These are phyloP conservation scores for Aspergillus sp. DNA, from an alignment of 2,329 filamentous ascomycete genomes.

Conservation along the genomic window DNA sequence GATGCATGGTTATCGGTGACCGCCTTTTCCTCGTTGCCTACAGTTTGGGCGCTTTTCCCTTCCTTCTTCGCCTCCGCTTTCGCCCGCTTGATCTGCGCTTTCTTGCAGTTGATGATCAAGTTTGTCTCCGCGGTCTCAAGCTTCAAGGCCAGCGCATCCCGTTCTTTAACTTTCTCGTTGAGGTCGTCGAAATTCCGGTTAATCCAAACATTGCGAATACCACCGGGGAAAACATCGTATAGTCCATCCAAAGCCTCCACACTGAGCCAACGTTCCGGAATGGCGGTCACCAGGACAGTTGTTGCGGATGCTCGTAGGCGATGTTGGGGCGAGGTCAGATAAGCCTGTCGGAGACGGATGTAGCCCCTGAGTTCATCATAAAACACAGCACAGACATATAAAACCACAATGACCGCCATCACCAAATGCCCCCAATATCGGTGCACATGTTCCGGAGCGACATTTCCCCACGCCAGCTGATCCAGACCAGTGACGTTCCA, in stretches of 20 bases:
- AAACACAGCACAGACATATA: conserved; percentile 81
- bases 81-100: conserved; percentile 64
- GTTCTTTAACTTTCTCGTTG: conserved; percentile 71
- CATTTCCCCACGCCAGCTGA: conserved; percentile 79
- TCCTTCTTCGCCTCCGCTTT: conserved; percentile 57
- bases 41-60: conserved; percentile 38
- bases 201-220: conserved; percentile 92
- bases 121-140: conserved; percentile 81
- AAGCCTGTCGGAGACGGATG: conserved; percentile 88
- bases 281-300: conserved; percentile 85
- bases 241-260: conserved; percentile 73
- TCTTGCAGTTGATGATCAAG: conserved; percentile 72
- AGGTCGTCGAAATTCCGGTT: conserved; percentile 82
- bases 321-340: conserved; percentile 89
- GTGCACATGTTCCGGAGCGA: conserved; percentile 56
- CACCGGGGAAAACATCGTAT: conserved; percentile 94
- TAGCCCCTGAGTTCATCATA: conserved; percentile 82
- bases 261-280: conserved; percentile 84
- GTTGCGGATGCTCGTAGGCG: conserved; percentile 88
- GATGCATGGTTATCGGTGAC: conserved; percentile 44
- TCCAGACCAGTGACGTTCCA: conserved; percentile 63
- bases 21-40: conserved; percentile 42
- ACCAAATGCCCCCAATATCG: conserved; percentile 81
- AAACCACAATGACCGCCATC: conserved; percentile 67
- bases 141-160: conserved; percentile 62